Conservation (phyloP, 2,329 filamentous ascomycete genomes). For the Colletotrichum sp. region DNA sequence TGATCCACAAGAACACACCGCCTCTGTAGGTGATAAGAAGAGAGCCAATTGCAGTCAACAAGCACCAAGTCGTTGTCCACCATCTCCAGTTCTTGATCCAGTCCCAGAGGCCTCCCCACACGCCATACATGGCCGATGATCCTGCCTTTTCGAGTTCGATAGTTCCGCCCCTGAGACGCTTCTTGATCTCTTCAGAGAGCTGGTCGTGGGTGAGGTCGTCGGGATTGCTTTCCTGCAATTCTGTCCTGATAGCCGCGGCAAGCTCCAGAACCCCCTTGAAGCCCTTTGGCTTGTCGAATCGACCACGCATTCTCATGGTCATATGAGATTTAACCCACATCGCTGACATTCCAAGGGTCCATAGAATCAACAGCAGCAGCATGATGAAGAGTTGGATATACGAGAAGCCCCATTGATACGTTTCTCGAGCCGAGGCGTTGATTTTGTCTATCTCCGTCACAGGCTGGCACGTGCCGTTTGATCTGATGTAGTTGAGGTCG, state of each 20-base stretch:
- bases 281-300: neutral
- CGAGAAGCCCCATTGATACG: conserved; percentile 31
- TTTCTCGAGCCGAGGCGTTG: neutral
- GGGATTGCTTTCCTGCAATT: conserved; percentile 19
- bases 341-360: conserved; percentile 23
- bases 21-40: neutral
- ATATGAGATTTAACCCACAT: conserved; percentile 25
- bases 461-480: conserved; percentile 25
- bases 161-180: conserved; percentile 22
- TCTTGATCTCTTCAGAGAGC: conserved; percentile 22
- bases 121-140: neutral
- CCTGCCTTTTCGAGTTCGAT: conserved; percentile 16
- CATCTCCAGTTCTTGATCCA: conserved; percentile 12
- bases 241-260: neutral
- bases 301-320: neutral
- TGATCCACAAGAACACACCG: neutral
- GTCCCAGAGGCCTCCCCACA: neutral
- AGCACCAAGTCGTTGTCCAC: conserved; percentile 1
- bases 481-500: conserved; percentile 14
- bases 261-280: conserved; percentile 18
- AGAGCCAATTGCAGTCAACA: neutral
- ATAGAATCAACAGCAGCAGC: conserved; percentile 17
- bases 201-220: conserved; percentile 20
- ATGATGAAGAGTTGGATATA: conserved; percentile 27
- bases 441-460: neutral